phyloP scores from a whole-genome alignment of 1,284 basidiomycete genomes.

The Ustilago nuda region DNA sequence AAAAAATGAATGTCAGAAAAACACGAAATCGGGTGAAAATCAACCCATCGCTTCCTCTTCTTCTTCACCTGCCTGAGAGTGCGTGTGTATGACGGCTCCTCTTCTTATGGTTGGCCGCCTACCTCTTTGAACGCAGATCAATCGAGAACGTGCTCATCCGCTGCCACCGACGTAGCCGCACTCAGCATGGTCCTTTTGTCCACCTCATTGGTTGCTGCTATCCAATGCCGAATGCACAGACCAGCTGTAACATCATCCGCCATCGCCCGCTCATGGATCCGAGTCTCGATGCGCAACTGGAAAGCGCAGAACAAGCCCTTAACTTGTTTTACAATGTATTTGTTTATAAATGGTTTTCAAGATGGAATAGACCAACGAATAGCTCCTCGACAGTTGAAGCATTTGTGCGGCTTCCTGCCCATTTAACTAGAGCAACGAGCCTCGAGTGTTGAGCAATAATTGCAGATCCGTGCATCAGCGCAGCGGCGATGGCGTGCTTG shows the following conservation, averaged over 20 bases:
- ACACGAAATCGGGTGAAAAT: slow-evolving; percentile 21
- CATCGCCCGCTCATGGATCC: not conserved
- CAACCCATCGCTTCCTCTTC: slow-evolving; percentile 9
- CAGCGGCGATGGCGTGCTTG: slow-evolving; percentile 41
- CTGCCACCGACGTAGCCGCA: not conserved
- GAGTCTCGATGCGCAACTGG: not conserved
- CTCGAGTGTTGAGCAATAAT: not conserved
- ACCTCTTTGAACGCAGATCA: slow-evolving; percentile 18
- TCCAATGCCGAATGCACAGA: slow-evolving; percentile 22
- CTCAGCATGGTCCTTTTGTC: not conserved
- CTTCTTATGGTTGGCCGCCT: not conserved
- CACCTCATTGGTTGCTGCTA: not conserved
- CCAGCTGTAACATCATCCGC: slow-evolving; percentile 8
- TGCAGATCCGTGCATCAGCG: slow-evolving; percentile 24
- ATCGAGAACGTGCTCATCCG: slow-evolving; percentile 29
- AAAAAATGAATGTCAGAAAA: slow-evolving; percentile 16
- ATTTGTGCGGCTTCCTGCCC: not conserved
- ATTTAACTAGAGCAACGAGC: not conserved
- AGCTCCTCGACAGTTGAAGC: not conserved
- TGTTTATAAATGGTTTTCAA: no score
- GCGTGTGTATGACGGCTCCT: no score
- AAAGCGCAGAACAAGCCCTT: not conserved
- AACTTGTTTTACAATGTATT: no score
- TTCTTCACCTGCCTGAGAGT: not conserved
- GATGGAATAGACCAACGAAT: no score